A percentile compares a stretch with the other conserved stretches of the same genome.
Conservation (phyloP, 2,329 filamentous ascomycete genomes). For the Fusarium piperis region DNA sequence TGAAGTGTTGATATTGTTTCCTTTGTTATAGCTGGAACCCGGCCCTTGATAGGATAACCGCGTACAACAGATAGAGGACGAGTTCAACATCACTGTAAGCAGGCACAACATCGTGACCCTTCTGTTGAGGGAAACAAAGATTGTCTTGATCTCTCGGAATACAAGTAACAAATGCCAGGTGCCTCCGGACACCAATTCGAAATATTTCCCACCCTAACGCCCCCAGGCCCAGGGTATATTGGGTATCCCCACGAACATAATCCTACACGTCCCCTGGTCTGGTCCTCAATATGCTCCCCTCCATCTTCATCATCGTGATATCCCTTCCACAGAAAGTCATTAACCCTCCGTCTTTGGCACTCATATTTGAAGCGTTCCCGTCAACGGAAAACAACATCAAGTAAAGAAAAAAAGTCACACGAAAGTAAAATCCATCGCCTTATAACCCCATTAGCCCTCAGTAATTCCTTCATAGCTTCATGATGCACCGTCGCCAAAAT, state of each 20-base stretch:
- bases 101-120: not conserved
- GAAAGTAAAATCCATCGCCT: constrained; percentile 5
- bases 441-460: constrained; percentile 20
- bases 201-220: constrained; percentile 39
- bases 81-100: not conserved
- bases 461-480: constrained; percentile 9
- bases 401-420: not conserved
- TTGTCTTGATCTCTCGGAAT: constrained; percentile 15
- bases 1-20: too few relatives aligned
- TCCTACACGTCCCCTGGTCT: constrained; percentile 29
- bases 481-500: not conserved
- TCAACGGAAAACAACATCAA: not conserved
- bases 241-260: constrained; percentile 39
- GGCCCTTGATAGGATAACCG: too few relatives aligned
- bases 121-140: constrained; percentile 7
- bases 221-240: constrained; percentile 42
- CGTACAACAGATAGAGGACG: too few relatives aligned
- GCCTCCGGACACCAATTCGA: constrained; percentile 21
- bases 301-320: constrained; percentile 15
- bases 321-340: constrained; percentile 5
- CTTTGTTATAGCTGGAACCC: too few relatives aligned
- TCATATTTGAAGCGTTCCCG: not conserved
- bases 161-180: constrained; percentile 4
- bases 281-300: not conserved
- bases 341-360: constrained; percentile 3